Evolutionary conservation across 345 rosid genomes (phyloP).

Genomic region (Brassica incana): DNA sequence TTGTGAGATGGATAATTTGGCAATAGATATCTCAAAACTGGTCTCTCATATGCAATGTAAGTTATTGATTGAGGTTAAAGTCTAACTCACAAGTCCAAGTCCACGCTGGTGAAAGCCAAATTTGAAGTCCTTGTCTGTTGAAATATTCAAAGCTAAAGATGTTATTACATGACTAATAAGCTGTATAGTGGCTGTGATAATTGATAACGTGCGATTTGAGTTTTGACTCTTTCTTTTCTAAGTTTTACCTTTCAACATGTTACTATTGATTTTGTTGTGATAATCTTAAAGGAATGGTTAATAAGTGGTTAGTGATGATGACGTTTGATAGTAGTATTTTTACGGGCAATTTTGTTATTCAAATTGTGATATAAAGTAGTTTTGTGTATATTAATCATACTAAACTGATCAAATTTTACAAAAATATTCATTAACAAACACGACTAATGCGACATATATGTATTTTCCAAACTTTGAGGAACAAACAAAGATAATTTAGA

Average conservation of each 20-base stretch:
- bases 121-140: neutral
- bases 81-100: constrained; percentile 21
- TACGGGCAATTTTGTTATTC: too few species aligned
- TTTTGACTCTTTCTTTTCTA: neutral
- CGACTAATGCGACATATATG: too few species aligned
- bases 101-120: constrained; percentile 14
- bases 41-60: constrained; percentile 1
- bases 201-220: neutral
- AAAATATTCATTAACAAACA: too few species aligned
- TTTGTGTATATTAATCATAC: too few species aligned
- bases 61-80: neutral
- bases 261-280: too few species aligned
- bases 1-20: constrained; percentile 8
- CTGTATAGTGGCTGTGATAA: neutral
- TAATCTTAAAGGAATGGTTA: too few species aligned
- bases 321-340: too few species aligned
- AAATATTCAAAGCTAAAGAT: neutral
- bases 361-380: too few species aligned
- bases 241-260: neutral
- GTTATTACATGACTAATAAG: neutral
- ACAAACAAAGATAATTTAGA: too few species aligned
- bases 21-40: neutral
- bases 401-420: too few species aligned
- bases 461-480: too few species aligned
- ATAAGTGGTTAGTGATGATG: too few species aligned